Base-by-base conservation (phyloP, 805 yeast species). In the Blastobotrys robertii region DNA sequence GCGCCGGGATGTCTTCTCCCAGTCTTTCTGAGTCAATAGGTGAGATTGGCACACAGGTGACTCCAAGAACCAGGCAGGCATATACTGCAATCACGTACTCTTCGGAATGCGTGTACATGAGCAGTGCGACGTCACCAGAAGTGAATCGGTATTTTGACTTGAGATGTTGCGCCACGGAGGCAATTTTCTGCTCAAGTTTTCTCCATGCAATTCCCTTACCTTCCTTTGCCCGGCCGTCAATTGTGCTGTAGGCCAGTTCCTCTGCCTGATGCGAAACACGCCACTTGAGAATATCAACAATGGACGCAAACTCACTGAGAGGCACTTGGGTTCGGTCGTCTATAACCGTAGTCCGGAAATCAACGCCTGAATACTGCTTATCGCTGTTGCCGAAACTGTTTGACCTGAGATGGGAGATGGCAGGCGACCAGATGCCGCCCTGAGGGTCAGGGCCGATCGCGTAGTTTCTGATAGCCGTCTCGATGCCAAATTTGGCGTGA, bases 361-460 rank as follows among this genome's bases (percentile, higher is more conserved):
- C 96, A 16, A 86, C 72, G 0, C 94, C 85, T 0, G 96, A 84
- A 42, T 73, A 75, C 56, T 92, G 98, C 46, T 72, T 68, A 10
- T 83, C 88, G 29, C 77, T 76, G 29, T 72, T 73, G n/a, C 62
- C 67, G 29, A 90, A 66, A 1, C 82, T 73, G 3, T 72, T 66
- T 12, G 72, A 66, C 50, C 97, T 68, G 31, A 77, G 58, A n/a
- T 69, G 66, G 0, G 96, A 83, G 2, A 84, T 72, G 48, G 79
- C 84, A 0, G 73, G 76, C 1, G 90, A 77, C 94, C 95, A 86
- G 9, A 86, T 77, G 3, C 95, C 94, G 16, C 94, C 94, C 29
- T 68, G 62, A 2, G 78, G 69, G 57, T 85, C 94, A 47, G 76
- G 82, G 2, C 92, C 90, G 46, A 76, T 76, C 2, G 87, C 81